Percentiles rank a stretch among this genome's conserved stretches.
Evolutionary conservation across 306 rosid genomes (phyloP).

Genomic region (Lathyrus oleraceus): DNA sequence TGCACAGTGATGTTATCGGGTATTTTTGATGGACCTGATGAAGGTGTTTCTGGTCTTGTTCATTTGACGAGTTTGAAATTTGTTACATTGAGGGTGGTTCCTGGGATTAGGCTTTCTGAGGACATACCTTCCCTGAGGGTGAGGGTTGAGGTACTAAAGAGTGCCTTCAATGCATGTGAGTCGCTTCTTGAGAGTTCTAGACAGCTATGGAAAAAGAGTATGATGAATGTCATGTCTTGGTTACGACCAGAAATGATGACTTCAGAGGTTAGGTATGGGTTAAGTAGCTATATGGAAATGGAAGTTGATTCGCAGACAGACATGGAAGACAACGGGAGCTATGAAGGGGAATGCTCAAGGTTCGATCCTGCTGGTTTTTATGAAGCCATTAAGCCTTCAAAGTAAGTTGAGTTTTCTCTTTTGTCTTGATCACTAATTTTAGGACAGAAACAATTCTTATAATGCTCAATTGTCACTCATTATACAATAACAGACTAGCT

Average conservation of each 20-base stretch:
- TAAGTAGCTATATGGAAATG: conserved; percentile 46
- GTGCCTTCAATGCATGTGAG: conserved; percentile 72
- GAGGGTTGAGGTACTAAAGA: conserved; percentile 71
- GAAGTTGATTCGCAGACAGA: conserved; percentile 50
- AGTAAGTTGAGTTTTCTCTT: conserved; percentile 59
- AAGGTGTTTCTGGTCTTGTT: conserved; percentile 76
- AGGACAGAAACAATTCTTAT: conserved; percentile 8
- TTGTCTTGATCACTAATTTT: conserved; percentile 21
- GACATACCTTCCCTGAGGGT: conserved; percentile 58
- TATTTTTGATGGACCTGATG: conserved; percentile 83
- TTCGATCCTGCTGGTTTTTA: conserved; percentile 79
- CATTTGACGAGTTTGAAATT: conserved; percentile 81
- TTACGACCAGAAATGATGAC: conserved; percentile 80
- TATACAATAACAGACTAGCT: conserved; percentile 19
- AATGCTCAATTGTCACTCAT: neutral
- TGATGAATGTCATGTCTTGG: conserved; percentile 88
- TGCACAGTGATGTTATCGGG: conserved; percentile 72
- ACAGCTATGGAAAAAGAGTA: conserved; percentile 85
- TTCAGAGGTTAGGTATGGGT: conserved; percentile 72
- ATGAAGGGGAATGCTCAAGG: conserved; percentile 43
- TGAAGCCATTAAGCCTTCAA: conserved; percentile 92
- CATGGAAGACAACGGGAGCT: conserved; percentile 38
- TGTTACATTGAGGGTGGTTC: conserved; percentile 67
- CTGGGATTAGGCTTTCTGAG: conserved; percentile 48
- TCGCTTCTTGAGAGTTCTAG: conserved; percentile 74